phyloP scores from a whole-genome alignment of 352 stramenopile genomes.

The Vaucheria bursata region DNA sequence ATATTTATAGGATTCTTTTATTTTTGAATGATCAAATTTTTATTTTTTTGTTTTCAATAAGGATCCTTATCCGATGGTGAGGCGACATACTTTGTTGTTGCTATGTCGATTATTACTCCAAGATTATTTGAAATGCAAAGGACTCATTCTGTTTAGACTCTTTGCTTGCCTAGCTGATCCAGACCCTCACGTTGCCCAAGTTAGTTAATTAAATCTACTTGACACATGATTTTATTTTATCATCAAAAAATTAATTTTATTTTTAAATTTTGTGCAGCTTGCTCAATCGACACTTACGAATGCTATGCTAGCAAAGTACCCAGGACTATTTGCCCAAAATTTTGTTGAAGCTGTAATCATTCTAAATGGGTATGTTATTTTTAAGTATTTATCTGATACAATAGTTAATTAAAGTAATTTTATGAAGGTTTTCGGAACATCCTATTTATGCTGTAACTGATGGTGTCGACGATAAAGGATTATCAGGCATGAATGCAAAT shows the following conservation, averaged over 20 bases:
- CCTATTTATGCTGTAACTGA: conserved; percentile 58
- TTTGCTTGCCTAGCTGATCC: conserved; percentile 83
- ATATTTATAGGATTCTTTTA: background rate
- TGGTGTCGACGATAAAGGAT: conserved; percentile 24
- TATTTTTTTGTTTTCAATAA: background rate
- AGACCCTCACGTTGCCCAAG: conserved; percentile 75
- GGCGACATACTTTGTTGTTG: conserved; percentile 85
- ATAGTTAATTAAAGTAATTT: background rate
- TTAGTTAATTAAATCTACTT: conserved; percentile 74
- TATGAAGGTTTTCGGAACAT: conserved; percentile 51
- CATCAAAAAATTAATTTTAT: background rate
- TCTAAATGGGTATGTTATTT: conserved; percentile 68
- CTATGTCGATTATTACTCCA: conserved; percentile 90
- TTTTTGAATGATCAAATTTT: background rate
- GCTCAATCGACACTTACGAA: background rate
- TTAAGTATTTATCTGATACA: background rate
- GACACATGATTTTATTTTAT: background rate
- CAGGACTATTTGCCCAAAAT: conserved; percentile 85
- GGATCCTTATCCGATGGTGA: conserved; percentile 71
- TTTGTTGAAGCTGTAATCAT: conserved; percentile 95
- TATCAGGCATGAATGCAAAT: conserved; percentile 50
- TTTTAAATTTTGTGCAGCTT: background rate
- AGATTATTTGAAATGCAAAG: conserved; percentile 96
- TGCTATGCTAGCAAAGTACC: conserved; percentile 74
- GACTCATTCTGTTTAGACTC: conserved; percentile 87